Evolutionary conservation across 2,329 filamentous ascomycete species (phyloP), one percentile per base, ranked within the genome.

Genomic region (Whalleya microplaca): DNA sequence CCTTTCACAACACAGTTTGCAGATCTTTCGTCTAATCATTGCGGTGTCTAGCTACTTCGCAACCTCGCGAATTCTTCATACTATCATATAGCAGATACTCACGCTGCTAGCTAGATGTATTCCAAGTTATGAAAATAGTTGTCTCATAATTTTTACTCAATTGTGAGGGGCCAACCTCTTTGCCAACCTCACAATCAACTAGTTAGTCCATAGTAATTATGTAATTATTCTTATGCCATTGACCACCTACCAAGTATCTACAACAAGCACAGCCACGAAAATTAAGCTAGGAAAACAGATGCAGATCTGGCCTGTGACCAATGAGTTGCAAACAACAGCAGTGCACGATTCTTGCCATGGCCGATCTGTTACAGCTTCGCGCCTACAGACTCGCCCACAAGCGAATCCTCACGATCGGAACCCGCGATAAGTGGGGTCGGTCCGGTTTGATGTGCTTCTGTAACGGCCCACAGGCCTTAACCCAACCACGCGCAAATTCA

Each of bases 361-460:
- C 45, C 56, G 57, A 62, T 62, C 14, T 50, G 54, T 62, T 41
- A 44, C 48, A 59, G 40, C 49, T 32, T 48, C 45, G 47, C 46
- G 54, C 57, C 53, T 51, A 56, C 29, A 23, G 52, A 37, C 32
- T 5, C 7, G 32, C 32, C 9, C 3, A 37, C 32, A 16, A 37
- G 6, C 32, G 32, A 16, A 37, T 16, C 32, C 32, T 37, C 32
- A 16, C 32, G 32, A 16, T 12, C 32, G 32, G 32, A 4, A 9
- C 23, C 23, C 23, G 23, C 23, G 23, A 27, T 27, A 27, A 4
- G 23, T 27, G 23, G 23, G 23, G 23, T 48, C 59, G 54, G 54
- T 19, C 57, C 59, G 54, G 59, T 62, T 62, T 59, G 56, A 60
- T 58, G 48, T 53, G 32, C 56, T 41, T 21, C 21, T 32, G 21